A percentile compares a stretch with the other conserved stretches of the same genome.
Evolutionary conservation across 768 basidiomycete genomes (phyloP).

Genomic region (Sarcodon sp.): DNA sequence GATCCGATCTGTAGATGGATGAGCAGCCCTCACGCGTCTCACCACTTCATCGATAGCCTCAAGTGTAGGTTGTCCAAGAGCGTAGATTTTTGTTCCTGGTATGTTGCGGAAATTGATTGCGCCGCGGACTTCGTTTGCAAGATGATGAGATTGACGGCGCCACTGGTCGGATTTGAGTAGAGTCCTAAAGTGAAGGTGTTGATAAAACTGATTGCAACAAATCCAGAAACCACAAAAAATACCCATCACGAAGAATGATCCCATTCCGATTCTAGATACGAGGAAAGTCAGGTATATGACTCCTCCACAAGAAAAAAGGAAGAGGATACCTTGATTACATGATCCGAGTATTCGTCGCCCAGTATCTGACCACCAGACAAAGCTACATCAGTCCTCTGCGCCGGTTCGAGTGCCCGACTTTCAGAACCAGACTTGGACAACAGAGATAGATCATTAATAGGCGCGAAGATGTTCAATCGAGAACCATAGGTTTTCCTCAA

Average conservation of each 20-base stretch:
- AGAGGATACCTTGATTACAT: constrained; percentile 71
- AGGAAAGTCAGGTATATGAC: background rate
- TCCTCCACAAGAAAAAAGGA: background rate
- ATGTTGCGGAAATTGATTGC: constrained; percentile 91
- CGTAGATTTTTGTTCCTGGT: constrained; percentile 71
- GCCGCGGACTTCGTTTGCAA: constrained; percentile 68
- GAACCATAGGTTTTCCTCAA: constrained; percentile 74
- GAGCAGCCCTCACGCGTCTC: constrained; percentile 39
- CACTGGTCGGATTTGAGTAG: constrained; percentile 91
- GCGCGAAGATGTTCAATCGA: constrained; percentile 80
- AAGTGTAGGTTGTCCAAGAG: constrained; percentile 84
- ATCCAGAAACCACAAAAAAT: constrained; percentile 12
- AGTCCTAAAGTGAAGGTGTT: constrained; percentile 31
- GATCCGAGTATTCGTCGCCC: constrained; percentile 92
- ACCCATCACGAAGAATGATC: constrained; percentile 88
- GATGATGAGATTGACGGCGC: constrained; percentile 57
- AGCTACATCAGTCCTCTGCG: constrained; percentile 62
- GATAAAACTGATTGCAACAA: background rate
- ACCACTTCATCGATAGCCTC: constrained; percentile 82
- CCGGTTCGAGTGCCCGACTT: constrained; percentile 42
- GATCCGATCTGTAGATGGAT: constrained; percentile 49
- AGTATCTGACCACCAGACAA: constrained; percentile 75
- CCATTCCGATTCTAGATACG: constrained; percentile 68
- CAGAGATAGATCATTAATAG: constrained; percentile 76
- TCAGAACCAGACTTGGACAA: constrained; percentile 61